Evolutionary conservation across 73 alveolate genomes (phyloP).

Genomic region (Tetrahymena malaccensis): DNA sequence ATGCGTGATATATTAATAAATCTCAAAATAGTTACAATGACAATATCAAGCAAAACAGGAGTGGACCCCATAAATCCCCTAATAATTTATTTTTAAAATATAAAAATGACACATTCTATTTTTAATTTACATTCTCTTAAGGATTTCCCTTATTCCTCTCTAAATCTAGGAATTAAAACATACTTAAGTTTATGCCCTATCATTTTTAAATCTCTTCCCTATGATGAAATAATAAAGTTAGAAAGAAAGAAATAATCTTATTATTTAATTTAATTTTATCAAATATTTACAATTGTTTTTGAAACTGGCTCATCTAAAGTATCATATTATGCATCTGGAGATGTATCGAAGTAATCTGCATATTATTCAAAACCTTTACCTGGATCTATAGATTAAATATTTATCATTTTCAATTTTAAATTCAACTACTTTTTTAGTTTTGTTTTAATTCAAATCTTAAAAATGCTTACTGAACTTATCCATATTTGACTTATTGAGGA

Average conservation of each 20-base stretch:
- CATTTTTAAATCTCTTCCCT: slow-evolving; percentile 83
- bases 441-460: background rate
- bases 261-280: background rate
- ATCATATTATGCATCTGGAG: background rate
- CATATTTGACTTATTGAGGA: background rate
- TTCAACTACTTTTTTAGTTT: background rate
- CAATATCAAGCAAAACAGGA: slow-evolving; percentile 67
- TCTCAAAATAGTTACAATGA: slow-evolving; percentile 39
- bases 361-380: background rate
- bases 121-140: slow-evolving; percentile 69
- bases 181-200: slow-evolving; percentile 84
- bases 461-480: background rate
- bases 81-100: background rate
- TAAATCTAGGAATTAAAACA: slow-evolving; percentile 63
- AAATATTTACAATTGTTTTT: background rate
- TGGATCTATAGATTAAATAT: background rate
- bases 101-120: background rate
- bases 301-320: background rate
- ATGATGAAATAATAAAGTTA: background rate
- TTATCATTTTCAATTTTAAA: too few relatives aligned
- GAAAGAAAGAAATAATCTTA: background rate
- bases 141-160: slow-evolving; percentile 66
- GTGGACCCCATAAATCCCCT: slow-evolving; percentile 99
- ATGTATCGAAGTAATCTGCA: background rate
- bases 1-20: background rate